phyloP scores from a whole-genome alignment of 106 monocot genomes.

The Dioscorea dumetorum region DNA sequence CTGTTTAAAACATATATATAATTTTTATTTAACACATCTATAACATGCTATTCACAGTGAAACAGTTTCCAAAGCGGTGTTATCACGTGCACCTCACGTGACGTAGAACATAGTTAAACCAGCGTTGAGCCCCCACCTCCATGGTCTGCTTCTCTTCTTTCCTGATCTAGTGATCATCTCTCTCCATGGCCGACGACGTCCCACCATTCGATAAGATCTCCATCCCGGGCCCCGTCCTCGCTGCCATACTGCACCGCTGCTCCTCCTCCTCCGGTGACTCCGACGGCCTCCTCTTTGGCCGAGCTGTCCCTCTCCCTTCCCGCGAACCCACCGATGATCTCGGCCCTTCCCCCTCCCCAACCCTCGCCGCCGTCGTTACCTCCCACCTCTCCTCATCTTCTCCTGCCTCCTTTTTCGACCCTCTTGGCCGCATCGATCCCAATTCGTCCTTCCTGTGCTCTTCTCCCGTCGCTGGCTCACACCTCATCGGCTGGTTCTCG shows the following conservation, averaged over 20 bases:
- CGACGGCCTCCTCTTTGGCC: constrained; percentile 75
- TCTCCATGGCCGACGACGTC: constrained; percentile 3
- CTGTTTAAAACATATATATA: too few species aligned
- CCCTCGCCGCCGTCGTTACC: constrained; percentile 15
- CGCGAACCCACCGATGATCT: constrained; percentile 38
- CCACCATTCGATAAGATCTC: constrained; percentile 35
- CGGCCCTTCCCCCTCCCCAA: constrained; percentile 4
- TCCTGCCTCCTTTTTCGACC: constrained; percentile 24
- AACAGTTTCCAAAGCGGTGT: too few species aligned
- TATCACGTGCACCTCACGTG: too few species aligned
- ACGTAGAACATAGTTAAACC: too few species aligned
- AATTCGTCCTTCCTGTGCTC: constrained; percentile 4
- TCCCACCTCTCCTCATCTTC: constrained; percentile 16
- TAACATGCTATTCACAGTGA: too few species aligned
- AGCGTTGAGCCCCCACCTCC: too few species aligned
- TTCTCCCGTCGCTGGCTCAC: constrained; percentile 5
- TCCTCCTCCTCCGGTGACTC: constrained; percentile 42
- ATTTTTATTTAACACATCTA: too few species aligned
- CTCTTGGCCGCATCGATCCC: constrained; percentile 18
- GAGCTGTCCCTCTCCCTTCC: constrained; percentile 30
- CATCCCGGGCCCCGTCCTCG: constrained; percentile 59
- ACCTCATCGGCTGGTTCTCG: constrained; percentile 47
- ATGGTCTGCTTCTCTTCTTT: too few species aligned
- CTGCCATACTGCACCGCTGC: constrained; percentile 63
- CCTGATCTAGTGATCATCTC: background rate